Conservation (phyloP, 2,329 filamentous ascomycete species). For the Ophiognomonia clavigignenti-juglandacearum region DNA sequence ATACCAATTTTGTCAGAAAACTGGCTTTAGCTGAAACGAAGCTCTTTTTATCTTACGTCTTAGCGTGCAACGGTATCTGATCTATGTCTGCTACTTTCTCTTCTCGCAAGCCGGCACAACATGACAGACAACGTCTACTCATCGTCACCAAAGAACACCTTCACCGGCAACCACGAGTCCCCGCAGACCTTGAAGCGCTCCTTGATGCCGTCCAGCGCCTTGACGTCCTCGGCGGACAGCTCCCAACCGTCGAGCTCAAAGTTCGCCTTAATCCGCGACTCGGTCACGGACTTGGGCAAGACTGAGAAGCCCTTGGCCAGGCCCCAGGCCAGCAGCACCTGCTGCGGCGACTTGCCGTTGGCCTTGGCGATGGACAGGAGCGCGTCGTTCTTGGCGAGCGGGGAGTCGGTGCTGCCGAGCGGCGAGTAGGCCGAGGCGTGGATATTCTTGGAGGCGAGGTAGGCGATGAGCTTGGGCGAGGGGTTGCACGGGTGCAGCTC, state of each 20-base stretch:
- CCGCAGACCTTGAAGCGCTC: slow-evolving; percentile 81
- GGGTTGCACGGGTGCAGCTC: slow-evolving; percentile 79
- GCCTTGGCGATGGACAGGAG: slow-evolving; percentile 57
- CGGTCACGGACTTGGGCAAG: slow-evolving; percentile 79
- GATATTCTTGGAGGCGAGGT: slow-evolving; percentile 68
- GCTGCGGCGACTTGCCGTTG: slow-evolving; percentile 66
- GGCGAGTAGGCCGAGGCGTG: slow-evolving; percentile 72
- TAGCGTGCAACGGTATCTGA: too few relatives aligned
- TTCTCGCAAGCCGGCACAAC: not conserved
- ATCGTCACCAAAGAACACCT: slow-evolving; percentile 80
- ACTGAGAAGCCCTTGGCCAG: slow-evolving; percentile 76
- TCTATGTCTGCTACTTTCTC: not conserved
- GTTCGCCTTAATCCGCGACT: slow-evolving; percentile 70
- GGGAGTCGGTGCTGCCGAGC: slow-evolving; percentile 66
- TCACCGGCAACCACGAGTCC: slow-evolving; percentile 68
- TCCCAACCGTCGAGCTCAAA: slow-evolving; percentile 70
- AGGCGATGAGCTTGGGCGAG: slow-evolving; percentile 72
- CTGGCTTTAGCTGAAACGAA: too few relatives aligned
- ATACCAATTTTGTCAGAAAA: too few relatives aligned
- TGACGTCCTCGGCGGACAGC: slow-evolving; percentile 67
- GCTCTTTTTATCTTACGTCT: too few relatives aligned
- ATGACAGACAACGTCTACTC: slow-evolving; percentile 45
- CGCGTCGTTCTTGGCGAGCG: slow-evolving; percentile 61
- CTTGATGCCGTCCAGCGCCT: slow-evolving; percentile 60
- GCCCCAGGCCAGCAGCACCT: slow-evolving; percentile 77